Conservation (phyloP, 2,329 filamentous ascomycete genomes). For the Talaromyces sp. region DNA sequence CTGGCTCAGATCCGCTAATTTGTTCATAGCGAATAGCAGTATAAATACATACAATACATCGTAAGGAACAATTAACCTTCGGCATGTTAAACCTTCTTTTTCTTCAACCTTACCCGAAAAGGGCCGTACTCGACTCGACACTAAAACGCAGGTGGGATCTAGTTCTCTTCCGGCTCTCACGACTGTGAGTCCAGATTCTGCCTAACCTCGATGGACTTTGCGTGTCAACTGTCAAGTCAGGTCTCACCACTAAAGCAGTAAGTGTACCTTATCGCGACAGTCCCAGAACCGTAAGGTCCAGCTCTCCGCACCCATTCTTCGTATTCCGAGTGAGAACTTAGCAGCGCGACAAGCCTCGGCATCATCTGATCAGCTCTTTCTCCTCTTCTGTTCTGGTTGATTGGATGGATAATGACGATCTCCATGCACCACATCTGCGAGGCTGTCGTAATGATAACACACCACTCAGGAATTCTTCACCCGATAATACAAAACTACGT, state of each 20-base stretch:
- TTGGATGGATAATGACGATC: background rate
- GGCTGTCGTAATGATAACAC: background rate
- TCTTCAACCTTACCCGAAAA: conserved; percentile 8
- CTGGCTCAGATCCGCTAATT: conserved; percentile 14
- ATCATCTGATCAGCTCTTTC: conserved; percentile 6
- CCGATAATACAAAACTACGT: background rate
- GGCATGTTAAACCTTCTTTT: conserved; percentile 8
- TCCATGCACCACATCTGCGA: background rate
- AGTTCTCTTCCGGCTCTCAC: background rate
- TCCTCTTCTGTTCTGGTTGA: background rate
- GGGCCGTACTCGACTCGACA: conserved; percentile 11
- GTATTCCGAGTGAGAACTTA: background rate
- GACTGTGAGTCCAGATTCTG: background rate
- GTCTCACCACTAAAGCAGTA: too few species aligned
- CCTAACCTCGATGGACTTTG: background rate
- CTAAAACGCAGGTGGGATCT: background rate
- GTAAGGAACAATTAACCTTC: conserved; percentile 2
- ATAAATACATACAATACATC: background rate
- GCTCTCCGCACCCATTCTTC: background rate
- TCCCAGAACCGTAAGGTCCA: background rate
- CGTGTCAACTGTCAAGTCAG: background rate
- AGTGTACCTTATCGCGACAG: background rate
- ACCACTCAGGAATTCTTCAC: background rate
- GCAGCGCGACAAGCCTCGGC: background rate
- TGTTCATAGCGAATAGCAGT: background rate